These are phyloP conservation scores for Naganishia sp. DNA, from an alignment of 1,284 basidiomycete genomes.

Conservation along the genomic window DNA sequence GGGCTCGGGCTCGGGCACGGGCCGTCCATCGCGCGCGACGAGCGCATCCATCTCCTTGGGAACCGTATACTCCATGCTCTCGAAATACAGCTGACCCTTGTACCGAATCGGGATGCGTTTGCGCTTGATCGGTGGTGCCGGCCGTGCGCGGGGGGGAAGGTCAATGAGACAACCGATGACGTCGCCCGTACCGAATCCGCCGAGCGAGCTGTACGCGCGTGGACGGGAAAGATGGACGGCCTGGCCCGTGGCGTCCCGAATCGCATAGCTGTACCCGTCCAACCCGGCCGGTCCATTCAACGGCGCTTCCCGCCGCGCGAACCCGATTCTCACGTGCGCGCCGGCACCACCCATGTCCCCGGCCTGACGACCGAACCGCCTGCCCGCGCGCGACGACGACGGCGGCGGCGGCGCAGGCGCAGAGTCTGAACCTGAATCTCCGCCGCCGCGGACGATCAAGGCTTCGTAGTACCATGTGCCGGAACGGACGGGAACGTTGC, in stretches of 20 bases:
- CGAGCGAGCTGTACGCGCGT: constrained; percentile 61
- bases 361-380: neutral
- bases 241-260: constrained; percentile 87
- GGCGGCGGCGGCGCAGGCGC: constrained; percentile 33
- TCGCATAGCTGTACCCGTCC: constrained; percentile 90
- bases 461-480: constrained; percentile 96
- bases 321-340: constrained; percentile 85
- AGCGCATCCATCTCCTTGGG: constrained; percentile 92
- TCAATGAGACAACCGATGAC: constrained; percentile 72
- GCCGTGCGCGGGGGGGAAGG: constrained; percentile 65
- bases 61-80: constrained; percentile 84
- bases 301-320: constrained; percentile 85
- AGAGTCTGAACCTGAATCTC: constrained; percentile 21
- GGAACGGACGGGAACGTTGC: constrained; percentile 83
- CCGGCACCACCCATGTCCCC: constrained; percentile 50
- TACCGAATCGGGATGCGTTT: constrained; percentile 90
- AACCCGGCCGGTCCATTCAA: constrained; percentile 90
- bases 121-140: constrained; percentile 67
- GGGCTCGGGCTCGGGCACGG: constrained; percentile 58
- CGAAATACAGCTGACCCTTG: constrained; percentile 95
- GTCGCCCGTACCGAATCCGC: constrained; percentile 75
- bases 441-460: constrained; percentile 66
- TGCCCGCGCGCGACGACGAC: constrained; percentile 23
- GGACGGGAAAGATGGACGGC: constrained; percentile 82
- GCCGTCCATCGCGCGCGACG: constrained; percentile 63